phyloP scores from a whole-genome alignment of 176 grass and related monocot species.

The sorghum (Sorghum bicolor) region Sorghum_bicolor_NCBIv3 NC_012870.2:64032001-64032500 shows the following conservation, averaged over 20 bases:
- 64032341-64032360: background rate
- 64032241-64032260: conserved; percentile 22
- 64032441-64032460: too few relatives aligned
- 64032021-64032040: background rate
- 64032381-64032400: too few relatives aligned
- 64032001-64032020: background rate
- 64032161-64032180: too few relatives aligned
- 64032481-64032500: too few relatives aligned
- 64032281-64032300: background rate
- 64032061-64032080: background rate
- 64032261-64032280: conserved; percentile 43
- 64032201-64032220: conserved; percentile 37
- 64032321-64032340: background rate
- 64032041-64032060: background rate
- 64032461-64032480: too few relatives aligned
- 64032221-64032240: conserved; percentile 42
- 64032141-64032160: background rate
- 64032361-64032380: too few relatives aligned
- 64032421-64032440: too few relatives aligned
- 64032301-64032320: too few relatives aligned
- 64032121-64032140: background rate
- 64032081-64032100: conserved; percentile 8
- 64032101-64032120: conserved; percentile 27
- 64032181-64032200: too few relatives aligned
- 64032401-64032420: too few relatives aligned